Evolutionary conservation across 1,284 basidiomycete species (phyloP), one percentile per base, ranked within the genome.

Genomic region (Cutaneotrichosporon sp.): DNA sequence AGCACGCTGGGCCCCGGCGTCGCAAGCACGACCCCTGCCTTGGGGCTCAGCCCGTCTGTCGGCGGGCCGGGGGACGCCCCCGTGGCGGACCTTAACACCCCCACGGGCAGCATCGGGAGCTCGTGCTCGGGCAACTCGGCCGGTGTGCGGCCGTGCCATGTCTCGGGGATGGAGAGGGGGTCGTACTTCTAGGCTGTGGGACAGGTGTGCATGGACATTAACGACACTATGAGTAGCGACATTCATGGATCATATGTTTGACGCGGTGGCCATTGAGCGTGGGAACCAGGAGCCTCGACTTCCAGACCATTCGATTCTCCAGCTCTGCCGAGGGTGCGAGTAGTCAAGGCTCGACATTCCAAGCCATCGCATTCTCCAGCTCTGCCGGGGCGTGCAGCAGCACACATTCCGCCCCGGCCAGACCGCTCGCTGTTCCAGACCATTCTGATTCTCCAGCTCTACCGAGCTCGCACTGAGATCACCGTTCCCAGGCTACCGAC

Each of bases 241-340:
- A 50, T 50, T 50, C 47, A 50, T 50, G 47, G 47, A 50, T 49
- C 46, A 9, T 50, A 47, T 50, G 47, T 50, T 42, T 42, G 38
- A 36, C 34, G 34, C 11, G 38, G 18, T 3, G 5, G 34, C 3
- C 34, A 36, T 36, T 36, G 34, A 16, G 4, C 34, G 13, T 36
- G 34, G 34, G 34, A 16, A 36, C n/a, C n/a, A n/a, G n/a, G n/a
- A n/a, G n/a, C n/a, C n/a, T n/a, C n/a, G n/a, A n/a, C n/a, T n/a
- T n/a, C n/a, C n/a, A n/a, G n/a, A n/a, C n/a, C n/a, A n/a, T n/a
- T n/a, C n/a, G n/a, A n/a, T n/a, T n/a, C n/a, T n/a, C n/a, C n/a
- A n/a, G n/a, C n/a, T n/a, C n/a, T n/a, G n/a, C n/a, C n/a, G n/a
- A n/a, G n/a, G n/a, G n/a, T n/a, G n/a, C n/a, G n/a, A n/a, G n/a